These are phyloP conservation scores for Auricularia sp. DNA, from an alignment of 768 basidiomycete species.

Conservation along the genomic window DNA sequence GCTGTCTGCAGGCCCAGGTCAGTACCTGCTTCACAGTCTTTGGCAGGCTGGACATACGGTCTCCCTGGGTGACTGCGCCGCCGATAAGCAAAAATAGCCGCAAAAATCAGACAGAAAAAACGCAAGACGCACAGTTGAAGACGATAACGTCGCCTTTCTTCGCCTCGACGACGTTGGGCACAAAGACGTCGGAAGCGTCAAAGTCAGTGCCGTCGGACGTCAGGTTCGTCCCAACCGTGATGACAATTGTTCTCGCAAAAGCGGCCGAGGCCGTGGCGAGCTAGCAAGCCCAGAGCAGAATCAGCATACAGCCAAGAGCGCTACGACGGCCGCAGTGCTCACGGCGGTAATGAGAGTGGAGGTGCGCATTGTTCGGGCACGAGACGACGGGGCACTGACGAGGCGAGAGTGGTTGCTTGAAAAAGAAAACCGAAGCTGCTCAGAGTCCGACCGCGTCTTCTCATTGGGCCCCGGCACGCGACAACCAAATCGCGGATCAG, in stretches of 20 bases:
- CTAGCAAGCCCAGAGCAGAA: neutral
- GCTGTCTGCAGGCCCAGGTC: neutral
- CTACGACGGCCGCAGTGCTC: neutral
- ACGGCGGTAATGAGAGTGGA: neutral
- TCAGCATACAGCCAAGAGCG: neutral
- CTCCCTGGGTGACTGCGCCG: neutral
- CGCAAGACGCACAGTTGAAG: neutral
- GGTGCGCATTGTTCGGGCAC: constrained; percentile 2
- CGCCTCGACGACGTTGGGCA: neutral
- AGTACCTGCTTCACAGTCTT: neutral
- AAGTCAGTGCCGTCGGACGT: neutral
- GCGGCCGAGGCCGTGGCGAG: neutral
- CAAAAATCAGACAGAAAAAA: neutral
- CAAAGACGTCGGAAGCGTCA: neutral
- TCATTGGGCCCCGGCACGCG: too few species aligned
- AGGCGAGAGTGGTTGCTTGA: neutral
- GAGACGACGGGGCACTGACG: neutral
- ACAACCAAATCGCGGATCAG: too few species aligned
- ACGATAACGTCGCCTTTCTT: neutral
- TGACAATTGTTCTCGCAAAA: neutral
- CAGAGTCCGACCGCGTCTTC: too few species aligned
- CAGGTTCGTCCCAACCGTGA: neutral
- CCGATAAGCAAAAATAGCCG: neutral
- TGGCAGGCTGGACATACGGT: neutral
- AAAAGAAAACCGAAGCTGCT: neutral